Evolutionary conservation across 2,329 filamentous ascomycete species (phyloP), one percentile per base, ranked within the genome.

Genomic region (Dactylellina drechsleri): DNA sequence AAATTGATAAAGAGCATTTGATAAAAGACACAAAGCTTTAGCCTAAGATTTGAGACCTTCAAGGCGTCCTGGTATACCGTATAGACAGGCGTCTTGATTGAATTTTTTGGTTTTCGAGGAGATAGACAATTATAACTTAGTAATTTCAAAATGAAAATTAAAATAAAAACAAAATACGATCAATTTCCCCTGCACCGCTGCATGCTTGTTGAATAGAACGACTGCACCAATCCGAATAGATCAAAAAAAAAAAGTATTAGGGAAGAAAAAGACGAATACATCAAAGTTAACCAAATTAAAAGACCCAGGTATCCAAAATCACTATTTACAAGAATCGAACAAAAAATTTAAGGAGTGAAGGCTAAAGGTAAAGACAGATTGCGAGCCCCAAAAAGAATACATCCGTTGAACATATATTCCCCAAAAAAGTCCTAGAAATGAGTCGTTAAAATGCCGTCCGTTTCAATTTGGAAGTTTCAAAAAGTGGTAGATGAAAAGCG

Each of bases 401-500:
- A 36, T 36, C 31, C 31, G 31, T 36, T 36, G 31, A 23, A 23
- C 13, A 10, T 12, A 47, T 15, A 47, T 47, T 62, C 57, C 58
- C 41, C 23, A 23, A 56, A 70, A 62, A 70, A 62, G 61, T 56
- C 49, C 57, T 26, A 61, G 41, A 41, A 26, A 58, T 45, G 50
- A 61, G 66, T 70, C 66, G 66, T 70, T 41, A 70, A 47, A 26
- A 68, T 43, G 58, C 50, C 40, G 58, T 70, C 66, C 57, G 66
- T 61, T 61, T 57, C 53, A 57, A n/a, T 20, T 31, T 8, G 13
- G 43, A 47, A n/a, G 4, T n/a, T 16, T 13, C 23, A 2, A 36
- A 15, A 31, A 54, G 2, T 10, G 4, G 52, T n/a, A 15, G 4
- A 28, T n/a, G 15, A 54, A 31, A n/a, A 26, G 2, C 4, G 20